These are phyloP conservation scores for Stagonosporopsis cucurbitacearum DNA, from an alignment of 2,329 filamentous ascomycete species.

Conservation along the genomic window DNA sequence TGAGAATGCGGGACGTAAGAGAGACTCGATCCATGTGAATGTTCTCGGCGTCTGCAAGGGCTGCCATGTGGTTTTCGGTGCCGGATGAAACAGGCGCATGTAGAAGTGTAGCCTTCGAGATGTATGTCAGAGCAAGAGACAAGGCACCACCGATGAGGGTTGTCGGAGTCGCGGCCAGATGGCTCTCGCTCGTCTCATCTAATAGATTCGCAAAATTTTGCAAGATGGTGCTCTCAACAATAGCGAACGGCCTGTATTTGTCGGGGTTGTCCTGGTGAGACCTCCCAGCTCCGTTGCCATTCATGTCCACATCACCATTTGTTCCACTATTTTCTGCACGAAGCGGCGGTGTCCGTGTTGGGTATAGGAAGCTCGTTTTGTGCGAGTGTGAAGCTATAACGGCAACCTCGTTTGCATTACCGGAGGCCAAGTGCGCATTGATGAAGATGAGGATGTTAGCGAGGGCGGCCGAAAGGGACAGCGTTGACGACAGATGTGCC, in stretches of 20 bases:
- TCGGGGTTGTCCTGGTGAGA: slow-evolving; percentile 65
- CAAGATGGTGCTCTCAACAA: slow-evolving; percentile 83
- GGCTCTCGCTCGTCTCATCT: slow-evolving; percentile 65
- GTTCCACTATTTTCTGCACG: slow-evolving; percentile 24
- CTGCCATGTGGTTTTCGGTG: slow-evolving; percentile 55
- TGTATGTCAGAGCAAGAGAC: slow-evolving; percentile 86
- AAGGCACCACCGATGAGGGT: slow-evolving; percentile 91
- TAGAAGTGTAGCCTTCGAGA: slow-evolving; percentile 77
- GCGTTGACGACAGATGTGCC: slow-evolving; percentile 74
- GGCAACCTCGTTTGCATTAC: slow-evolving; percentile 90
- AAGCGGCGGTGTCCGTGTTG: slow-evolving; percentile 54
- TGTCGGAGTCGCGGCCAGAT: slow-evolving; percentile 72
- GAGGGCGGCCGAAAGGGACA: slow-evolving; percentile 83
- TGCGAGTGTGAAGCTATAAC: slow-evolving; percentile 89
- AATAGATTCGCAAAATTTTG: slow-evolving; percentile 77
- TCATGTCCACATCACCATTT: slow-evolving; percentile 38
- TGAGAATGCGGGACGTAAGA: slow-evolving; percentile 82
- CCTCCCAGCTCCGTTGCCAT: slow-evolving; percentile 30
- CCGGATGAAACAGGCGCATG: slow-evolving; percentile 46
- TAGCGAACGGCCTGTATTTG: slow-evolving; percentile 91
- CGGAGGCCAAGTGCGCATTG: slow-evolving; percentile 94
- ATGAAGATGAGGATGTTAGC: slow-evolving; percentile 94
- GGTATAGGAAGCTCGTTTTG: slow-evolving; percentile 89
- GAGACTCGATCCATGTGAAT: slow-evolving; percentile 51
- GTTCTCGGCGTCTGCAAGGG: slow-evolving; percentile 49